Percentiles rank a stretch among this genome's conserved stretches.
Conservation (phyloP, 352 stramenopile species). For the Phytophthora kernoviae region DNA sequence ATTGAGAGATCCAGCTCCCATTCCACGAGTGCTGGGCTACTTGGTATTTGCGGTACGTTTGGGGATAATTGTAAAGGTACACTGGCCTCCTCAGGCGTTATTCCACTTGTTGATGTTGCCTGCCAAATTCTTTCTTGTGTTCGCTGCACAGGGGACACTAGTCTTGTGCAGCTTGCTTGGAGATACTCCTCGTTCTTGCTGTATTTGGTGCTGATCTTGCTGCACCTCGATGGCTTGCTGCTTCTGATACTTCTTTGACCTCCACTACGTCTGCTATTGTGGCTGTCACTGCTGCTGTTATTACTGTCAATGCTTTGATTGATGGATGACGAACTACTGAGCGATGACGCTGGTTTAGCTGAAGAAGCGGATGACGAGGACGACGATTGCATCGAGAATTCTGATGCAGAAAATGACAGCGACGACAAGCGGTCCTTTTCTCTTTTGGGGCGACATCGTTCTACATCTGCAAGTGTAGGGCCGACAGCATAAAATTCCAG, state of each 20-base stretch:
- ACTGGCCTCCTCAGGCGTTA: neutral
- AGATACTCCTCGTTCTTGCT: neutral
- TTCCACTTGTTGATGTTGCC: neutral
- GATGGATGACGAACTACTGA: conserved; percentile 9
- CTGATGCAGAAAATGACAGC: neutral
- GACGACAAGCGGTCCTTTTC: neutral
- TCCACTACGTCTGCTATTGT: conserved; percentile 9
- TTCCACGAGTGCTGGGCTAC: conserved; percentile 22
- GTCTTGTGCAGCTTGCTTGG: neutral
- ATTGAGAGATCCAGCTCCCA: conserved; percentile 78
- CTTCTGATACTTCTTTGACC: conserved; percentile 1
- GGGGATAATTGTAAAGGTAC: neutral
- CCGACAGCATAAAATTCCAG: conserved; percentile 7
- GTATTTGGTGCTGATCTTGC: neutral
- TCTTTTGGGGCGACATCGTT: neutral
- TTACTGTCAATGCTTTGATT: conserved; percentile 8
- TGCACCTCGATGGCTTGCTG: neutral
- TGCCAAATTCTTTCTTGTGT: conserved; percentile 1
- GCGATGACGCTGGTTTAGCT: neutral
- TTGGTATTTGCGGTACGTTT: conserved; percentile 2
- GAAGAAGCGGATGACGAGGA: conserved; percentile 9
- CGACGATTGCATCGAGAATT: conserved; percentile 3
- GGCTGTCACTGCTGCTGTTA: neutral
- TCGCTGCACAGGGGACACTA: conserved; percentile 1
- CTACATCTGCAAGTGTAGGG: conserved; percentile 28